Percentiles rank a stretch among this genome's conserved stretches.
Evolutionary conservation across 768 basidiomycete genomes (phyloP).

Genomic region (Trichaptum fuscoviolaceum): DNA sequence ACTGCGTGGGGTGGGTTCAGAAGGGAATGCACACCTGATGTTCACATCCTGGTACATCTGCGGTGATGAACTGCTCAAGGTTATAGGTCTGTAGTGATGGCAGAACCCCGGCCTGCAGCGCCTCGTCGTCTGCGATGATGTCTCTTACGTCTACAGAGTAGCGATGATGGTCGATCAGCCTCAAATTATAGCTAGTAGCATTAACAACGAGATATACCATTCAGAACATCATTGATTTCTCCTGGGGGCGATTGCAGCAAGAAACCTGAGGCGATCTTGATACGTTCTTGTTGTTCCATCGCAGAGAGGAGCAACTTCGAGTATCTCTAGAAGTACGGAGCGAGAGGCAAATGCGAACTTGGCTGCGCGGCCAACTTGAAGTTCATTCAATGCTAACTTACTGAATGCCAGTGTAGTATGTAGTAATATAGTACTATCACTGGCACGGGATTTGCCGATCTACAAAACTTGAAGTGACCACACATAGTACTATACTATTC

Average conservation of each 20-base stretch:
- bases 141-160: slow-evolving; percentile 70
- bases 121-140: slow-evolving; percentile 82
- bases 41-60: slow-evolving; percentile 70
- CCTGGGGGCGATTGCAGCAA: slow-evolving; percentile 90
- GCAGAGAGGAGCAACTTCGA: background rate
- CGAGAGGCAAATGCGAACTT: background rate
- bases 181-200: background rate
- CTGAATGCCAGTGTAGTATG: too few species aligned
- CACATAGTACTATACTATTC: too few species aligned
- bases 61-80: slow-evolving; percentile 78
- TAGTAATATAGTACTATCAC: too few species aligned
- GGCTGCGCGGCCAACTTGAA: too few species aligned
- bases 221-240: slow-evolving; percentile 94
- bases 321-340: background rate
- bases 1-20: too few species aligned
- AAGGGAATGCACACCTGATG: slow-evolving; percentile 61
- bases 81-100: slow-evolving; percentile 85
- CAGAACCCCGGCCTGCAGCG: slow-evolving; percentile 71
- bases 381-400: too few species aligned
- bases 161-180: slow-evolving; percentile 11
- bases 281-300: slow-evolving; percentile 62
- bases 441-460: too few species aligned
- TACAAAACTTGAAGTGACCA: too few species aligned
- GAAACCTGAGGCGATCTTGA: slow-evolving; percentile 70
- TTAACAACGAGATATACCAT: slow-evolving; percentile 43